Percentiles rank a stretch among this genome's conserved stretches.
phyloP scores from a whole-genome alignment of 2,329 filamentous ascomycete genomes.

The Ceratocystis eucalypticola region DNA sequence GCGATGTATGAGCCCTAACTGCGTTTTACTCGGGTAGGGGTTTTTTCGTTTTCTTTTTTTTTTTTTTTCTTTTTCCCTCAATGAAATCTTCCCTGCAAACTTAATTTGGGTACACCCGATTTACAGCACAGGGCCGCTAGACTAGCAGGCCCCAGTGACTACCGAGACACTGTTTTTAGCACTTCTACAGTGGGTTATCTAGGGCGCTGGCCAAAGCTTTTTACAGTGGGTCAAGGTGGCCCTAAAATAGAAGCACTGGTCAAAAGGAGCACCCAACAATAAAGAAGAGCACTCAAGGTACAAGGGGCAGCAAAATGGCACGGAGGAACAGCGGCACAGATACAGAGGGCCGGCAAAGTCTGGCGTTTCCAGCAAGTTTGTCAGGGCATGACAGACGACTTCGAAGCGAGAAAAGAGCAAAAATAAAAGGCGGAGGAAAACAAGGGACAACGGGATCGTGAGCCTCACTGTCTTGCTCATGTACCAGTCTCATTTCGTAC shows the following conservation, averaged over 20 bases:
- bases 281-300: background rate
- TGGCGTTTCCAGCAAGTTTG: background rate
- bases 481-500: background rate
- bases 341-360: background rate
- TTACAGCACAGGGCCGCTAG: background rate
- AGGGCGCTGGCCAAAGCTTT: background rate
- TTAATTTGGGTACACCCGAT: background rate
- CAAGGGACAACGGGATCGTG: background rate
- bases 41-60: too few species aligned
- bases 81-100: too few species aligned
- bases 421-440: background rate
- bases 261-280: background rate
- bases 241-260: conserved; percentile 1
- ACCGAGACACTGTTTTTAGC: background rate
- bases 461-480: background rate
- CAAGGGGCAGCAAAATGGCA: background rate
- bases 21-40: too few species aligned
- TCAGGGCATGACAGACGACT: conserved; percentile 5
- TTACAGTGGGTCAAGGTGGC: background rate
- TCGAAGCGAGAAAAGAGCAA: background rate
- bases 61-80: too few species aligned
- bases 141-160: background rate
- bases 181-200: background rate
- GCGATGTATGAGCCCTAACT: too few species aligned
- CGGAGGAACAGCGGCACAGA: background rate